These are phyloP conservation scores for Penicillium atrosanguineum DNA, from an alignment of 495 filamentous ascomycete species.

Conservation along the genomic window DNA sequence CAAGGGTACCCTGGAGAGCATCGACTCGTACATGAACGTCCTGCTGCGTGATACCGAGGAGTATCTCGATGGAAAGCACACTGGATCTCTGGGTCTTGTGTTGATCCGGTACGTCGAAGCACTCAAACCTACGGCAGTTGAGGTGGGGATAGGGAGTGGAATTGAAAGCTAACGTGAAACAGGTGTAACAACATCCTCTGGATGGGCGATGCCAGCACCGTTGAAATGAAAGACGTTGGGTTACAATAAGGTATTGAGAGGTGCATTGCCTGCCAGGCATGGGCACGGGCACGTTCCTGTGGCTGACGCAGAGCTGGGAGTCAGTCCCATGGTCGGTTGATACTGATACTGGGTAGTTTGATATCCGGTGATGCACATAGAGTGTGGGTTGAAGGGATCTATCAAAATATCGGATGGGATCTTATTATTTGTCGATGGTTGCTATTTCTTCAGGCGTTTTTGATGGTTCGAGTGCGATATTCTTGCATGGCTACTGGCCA, in stretches of 20 bases:
- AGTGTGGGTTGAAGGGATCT: background rate
- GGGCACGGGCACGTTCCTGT: background rate
- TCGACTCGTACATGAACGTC: slow-evolving; percentile 99
- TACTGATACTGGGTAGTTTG: too few relatives aligned
- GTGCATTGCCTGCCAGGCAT: background rate
- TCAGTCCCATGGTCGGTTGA: too few relatives aligned
- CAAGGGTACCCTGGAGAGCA: slow-evolving; percentile 83
- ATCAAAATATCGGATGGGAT: background rate
- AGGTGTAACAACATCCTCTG: slow-evolving; percentile 97
- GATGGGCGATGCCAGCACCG: slow-evolving; percentile 64
- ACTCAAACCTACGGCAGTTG: background rate
- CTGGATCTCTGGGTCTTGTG: slow-evolving; percentile 81
- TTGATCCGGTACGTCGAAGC: slow-evolving; percentile 67
- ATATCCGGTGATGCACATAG: background rate
- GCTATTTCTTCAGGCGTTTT: slow-evolving; percentile 27
- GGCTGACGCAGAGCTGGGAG: too few relatives aligned
- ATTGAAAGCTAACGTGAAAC: background rate
- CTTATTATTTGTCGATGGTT: slow-evolving; percentile 8
- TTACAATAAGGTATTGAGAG: slow-evolving; percentile 32
- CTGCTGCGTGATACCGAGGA: slow-evolving; percentile 87
- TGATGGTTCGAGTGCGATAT: slow-evolving; percentile 16
- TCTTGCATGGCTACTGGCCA: slow-evolving; percentile 23
- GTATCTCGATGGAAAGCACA: slow-evolving; percentile 83
- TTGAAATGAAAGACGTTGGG: slow-evolving; percentile 55
- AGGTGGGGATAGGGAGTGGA: too few relatives aligned